Percentiles rank a stretch among this genome's conserved stretches.
Evolutionary conservation across 2,329 filamentous ascomycete species (phyloP).

Genomic region (Clonostachys chloroleuca): DNA sequence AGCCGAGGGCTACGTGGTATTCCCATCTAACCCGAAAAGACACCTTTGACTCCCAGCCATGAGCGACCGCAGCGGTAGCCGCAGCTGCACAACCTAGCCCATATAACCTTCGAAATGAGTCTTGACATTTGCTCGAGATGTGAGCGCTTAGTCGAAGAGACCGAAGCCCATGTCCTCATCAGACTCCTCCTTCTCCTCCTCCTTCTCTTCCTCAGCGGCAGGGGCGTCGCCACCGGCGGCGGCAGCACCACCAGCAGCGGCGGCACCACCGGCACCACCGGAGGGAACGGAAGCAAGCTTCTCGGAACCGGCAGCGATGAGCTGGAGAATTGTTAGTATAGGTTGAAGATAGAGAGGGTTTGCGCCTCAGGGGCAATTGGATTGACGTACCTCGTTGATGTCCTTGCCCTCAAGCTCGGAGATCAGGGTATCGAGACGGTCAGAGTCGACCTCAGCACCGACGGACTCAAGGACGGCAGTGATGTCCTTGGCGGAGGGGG

Average conservation of each 20-base stretch:
- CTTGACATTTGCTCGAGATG: no score
- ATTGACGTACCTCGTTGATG: conserved; percentile 75
- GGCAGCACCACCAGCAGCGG: conserved; percentile 61
- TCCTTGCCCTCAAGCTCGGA: conserved; percentile 88
- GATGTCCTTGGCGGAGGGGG: conserved; percentile 81
- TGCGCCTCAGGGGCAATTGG: no score
- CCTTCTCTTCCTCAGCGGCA: conserved; percentile 72
- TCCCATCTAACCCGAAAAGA: conserved; percentile 8
- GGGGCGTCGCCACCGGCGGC: conserved; percentile 60
- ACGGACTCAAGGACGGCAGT: conserved; percentile 87
- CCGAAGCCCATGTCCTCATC: conserved; percentile 76
- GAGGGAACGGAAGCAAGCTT: conserved; percentile 98
- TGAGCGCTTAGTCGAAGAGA: conserved; percentile 64
- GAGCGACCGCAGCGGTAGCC: conserved; percentile 21
- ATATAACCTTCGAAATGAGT: no score
- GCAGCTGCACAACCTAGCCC: conserved; percentile 20
- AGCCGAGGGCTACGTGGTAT: conserved; percentile 10
- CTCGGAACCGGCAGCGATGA: conserved; percentile 82
- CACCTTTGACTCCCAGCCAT: conserved; percentile 19
- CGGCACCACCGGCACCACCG: conserved; percentile 75
- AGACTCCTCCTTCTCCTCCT: conserved; percentile 56
- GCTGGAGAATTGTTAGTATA: conserved; percentile 45
- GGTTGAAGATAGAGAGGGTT: neutral
- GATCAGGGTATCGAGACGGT: conserved; percentile 83
- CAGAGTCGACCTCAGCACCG: conserved; percentile 87